Evolutionary conservation across 768 basidiomycete genomes (phyloP), one percentile per base, ranked within the genome.

Genomic region (Russula sp.): DNA sequence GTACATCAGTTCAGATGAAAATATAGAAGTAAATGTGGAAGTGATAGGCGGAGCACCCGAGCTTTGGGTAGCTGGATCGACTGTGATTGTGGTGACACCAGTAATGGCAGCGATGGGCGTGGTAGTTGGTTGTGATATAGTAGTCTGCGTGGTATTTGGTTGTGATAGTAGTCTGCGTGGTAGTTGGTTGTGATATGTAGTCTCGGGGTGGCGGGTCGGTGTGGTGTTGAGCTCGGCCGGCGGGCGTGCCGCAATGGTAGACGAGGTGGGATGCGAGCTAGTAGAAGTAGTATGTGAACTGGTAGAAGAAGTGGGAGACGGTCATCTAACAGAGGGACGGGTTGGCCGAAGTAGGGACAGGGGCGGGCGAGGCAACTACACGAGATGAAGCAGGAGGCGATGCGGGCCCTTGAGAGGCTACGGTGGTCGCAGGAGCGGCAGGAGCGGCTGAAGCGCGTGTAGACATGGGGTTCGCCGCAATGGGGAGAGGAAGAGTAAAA

Each of bases 1-100:
- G 30, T 54, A 66, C 64, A 58, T 22, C 11, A 58, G 16, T 11
- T 57, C 16, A 7, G 68, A 49, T 4, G 62, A 57, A 11, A 16
- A 58, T 22, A 59, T 10, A 18, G 63, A 65, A 24, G 54, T 64
- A 16, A 51, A 38, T 6, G 57, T 53, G 10, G 42, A 54, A n/a
- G 63, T 50, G 22, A 34, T 1, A 5, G 30, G n/a, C 5, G 32
- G 7, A 4, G 65, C 22, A 26, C 51, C 51, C 28, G 51, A 52
- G 18, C 26, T 30, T 9, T 6, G 30, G 28, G 28, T 20, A 20
- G 9, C 5, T 30, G 13, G 18, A 32, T 30, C n/a, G 11, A 10
- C 28, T 14, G 51, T 20, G 22, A 36, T 3, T 18, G 49, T 50
- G 14, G 13, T 22, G 26, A 26, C 2, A 16, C 3, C 28, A 30